Conservation (phyloP, 306 rosid species). For the Vicia villosa region DNA sequence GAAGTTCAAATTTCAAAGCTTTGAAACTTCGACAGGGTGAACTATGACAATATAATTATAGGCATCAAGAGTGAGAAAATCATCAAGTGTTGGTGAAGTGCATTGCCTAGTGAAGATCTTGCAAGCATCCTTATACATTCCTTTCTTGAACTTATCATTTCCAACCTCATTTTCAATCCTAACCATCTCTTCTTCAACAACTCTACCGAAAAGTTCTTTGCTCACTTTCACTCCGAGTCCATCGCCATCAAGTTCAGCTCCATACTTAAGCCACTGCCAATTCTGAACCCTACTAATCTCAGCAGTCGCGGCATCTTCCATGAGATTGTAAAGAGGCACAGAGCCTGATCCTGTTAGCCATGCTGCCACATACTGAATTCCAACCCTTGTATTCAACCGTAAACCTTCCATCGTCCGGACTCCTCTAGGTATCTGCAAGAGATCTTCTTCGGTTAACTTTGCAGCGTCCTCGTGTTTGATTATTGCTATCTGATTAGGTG, state of each 20-base stretch:
- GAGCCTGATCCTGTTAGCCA: constrained; percentile 89
- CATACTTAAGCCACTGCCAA: constrained; percentile 96
- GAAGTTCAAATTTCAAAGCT: constrained; percentile 49
- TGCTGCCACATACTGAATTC: constrained; percentile 87
- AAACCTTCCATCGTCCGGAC: constrained; percentile 79
- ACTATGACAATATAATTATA: constrained; percentile 61
- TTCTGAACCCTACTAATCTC: constrained; percentile 96
- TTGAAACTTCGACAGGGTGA: constrained; percentile 57
- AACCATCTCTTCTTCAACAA: constrained; percentile 86
- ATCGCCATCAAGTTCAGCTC: constrained; percentile 76
- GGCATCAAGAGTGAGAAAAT: constrained; percentile 82
- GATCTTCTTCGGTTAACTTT: constrained; percentile 65
- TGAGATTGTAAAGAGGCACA: constrained; percentile 90
- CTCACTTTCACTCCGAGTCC: constrained; percentile 69
- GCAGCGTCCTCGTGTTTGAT: constrained; percentile 60
- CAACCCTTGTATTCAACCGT: constrained; percentile 81
- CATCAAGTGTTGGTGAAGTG: constrained; percentile 69
- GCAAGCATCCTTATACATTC: constrained; percentile 75
- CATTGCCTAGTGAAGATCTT: constrained; percentile 75
- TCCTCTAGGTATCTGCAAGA: constrained; percentile 69
- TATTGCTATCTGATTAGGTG: constrained; percentile 61
- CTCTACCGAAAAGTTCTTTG: constrained; percentile 69
- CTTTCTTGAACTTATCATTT: constrained; percentile 65
- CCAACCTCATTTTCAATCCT: constrained; percentile 83
- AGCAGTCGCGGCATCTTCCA: constrained; percentile 98